phyloP scores from a whole-genome alignment of 768 basidiomycete genomes.

The Sporobolomyces phaffii region DNA sequence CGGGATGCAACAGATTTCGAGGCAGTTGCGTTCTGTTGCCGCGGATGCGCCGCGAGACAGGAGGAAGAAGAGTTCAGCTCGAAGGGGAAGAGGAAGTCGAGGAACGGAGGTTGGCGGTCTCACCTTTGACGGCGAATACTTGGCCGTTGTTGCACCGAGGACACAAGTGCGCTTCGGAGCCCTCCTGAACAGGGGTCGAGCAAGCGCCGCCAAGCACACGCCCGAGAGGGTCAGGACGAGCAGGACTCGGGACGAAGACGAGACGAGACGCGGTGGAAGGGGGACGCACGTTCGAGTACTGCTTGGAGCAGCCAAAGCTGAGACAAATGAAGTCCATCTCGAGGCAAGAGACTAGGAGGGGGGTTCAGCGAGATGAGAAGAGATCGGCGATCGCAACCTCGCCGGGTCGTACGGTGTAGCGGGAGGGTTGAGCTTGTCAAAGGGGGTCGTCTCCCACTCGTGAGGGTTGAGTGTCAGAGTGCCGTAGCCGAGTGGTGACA shows the following conservation, averaged over 20 bases:
- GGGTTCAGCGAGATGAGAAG: background rate
- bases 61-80: background rate
- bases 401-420: background rate
- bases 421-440: background rate
- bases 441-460: background rate
- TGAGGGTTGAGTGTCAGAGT: too few species aligned
- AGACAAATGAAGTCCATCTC: constrained; percentile 5
- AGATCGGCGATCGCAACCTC: background rate
- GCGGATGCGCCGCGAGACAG: too few species aligned
- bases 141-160: constrained; percentile 14
- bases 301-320: constrained; percentile 20
- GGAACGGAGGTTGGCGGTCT: background rate
- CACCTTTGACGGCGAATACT: constrained; percentile 15
- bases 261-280: background rate
- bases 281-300: constrained; percentile 5
- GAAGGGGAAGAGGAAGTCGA: background rate
- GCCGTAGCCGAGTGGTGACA: too few species aligned
- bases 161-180: constrained; percentile 13
- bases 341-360: background rate
- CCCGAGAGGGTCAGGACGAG: background rate
- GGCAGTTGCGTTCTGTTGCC: constrained; percentile 11
- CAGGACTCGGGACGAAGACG: too few species aligned
- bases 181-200: too few species aligned
- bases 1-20: constrained; percentile 31
- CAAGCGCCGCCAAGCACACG: too few species aligned